Evolutionary conservation across 768 basidiomycete species (phyloP).

Genomic region (Phlegmacium glaucopus): DNA sequence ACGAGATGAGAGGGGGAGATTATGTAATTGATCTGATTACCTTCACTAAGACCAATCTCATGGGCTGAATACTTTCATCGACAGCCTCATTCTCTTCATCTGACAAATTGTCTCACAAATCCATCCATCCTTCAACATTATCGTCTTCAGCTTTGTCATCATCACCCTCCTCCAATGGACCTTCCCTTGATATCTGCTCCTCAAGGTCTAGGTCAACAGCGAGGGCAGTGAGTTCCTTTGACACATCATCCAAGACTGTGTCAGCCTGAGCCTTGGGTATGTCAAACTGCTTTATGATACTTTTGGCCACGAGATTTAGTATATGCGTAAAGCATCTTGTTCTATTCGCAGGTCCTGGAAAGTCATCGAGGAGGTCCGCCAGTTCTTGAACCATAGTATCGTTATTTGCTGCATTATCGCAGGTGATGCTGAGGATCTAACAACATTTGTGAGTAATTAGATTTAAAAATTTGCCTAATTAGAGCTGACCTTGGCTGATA

Average conservation of each 20-base stretch:
- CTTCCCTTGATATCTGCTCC: not conserved
- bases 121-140: constrained; percentile 21
- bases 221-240: constrained; percentile 2
- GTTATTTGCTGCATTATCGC: constrained; percentile 32
- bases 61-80: constrained; percentile 11
- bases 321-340: constrained; percentile 36
- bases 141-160: constrained; percentile 14
- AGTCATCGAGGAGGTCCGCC: constrained; percentile 8
- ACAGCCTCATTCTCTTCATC: constrained; percentile 8
- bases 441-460: not conserved
- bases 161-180: too few relatives aligned
- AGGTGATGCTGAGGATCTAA: constrained; percentile 27
- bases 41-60: constrained; percentile 29
- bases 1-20: not conserved
- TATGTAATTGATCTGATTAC: constrained; percentile 12
- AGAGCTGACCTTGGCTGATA: constrained; percentile 29
- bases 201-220: constrained; percentile 11
- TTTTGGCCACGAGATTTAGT: constrained; percentile 27
- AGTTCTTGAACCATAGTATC: constrained; percentile 28
- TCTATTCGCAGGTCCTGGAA: constrained; percentile 13
- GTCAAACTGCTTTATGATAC: not conserved
- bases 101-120: constrained; percentile 16
- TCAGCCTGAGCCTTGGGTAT: not conserved
- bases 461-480: not conserved
- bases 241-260: not conserved